These are phyloP conservation scores for Piloderma croceum DNA, from an alignment of 768 basidiomycete species.

Conservation along the genomic window DNA sequence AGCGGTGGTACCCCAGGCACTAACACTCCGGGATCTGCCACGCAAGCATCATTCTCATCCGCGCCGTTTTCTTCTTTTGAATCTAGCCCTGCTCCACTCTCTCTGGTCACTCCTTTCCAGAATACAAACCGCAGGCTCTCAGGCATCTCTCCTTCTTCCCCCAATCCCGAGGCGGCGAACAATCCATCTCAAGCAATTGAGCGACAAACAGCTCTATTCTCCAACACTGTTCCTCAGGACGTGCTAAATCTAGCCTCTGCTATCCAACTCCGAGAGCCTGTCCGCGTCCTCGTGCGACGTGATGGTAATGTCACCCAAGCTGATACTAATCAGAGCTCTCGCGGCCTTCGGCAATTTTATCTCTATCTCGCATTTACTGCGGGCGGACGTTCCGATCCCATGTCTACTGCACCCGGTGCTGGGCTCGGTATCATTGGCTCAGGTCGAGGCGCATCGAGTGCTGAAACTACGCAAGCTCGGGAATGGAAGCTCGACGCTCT, in stretches of 20 bases:
- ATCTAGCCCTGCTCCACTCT: conserved; percentile 30
- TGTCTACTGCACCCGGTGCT: conserved; percentile 36
- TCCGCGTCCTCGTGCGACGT: conserved; percentile 93
- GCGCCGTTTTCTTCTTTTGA: conserved; percentile 47
- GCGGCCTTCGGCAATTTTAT: conserved; percentile 92
- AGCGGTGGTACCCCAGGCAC: conserved; percentile 38
- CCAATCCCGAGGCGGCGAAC: conserved; percentile 33
- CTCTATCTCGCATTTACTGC: conserved; percentile 94
- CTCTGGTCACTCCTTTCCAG: conserved; percentile 32
- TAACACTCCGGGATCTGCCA: conserved; percentile 29
- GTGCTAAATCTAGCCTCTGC: conserved; percentile 92
- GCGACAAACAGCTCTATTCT: conserved; percentile 91
- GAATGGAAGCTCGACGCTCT: conserved; percentile 96
- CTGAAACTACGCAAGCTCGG: conserved; percentile 78
- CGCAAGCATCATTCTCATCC: conserved; percentile 41
- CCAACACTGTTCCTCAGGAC: conserved; percentile 96
- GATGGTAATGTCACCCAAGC: conserved; percentile 76
- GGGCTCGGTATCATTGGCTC: conserved; percentile 91
- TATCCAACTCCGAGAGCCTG: conserved; percentile 92
- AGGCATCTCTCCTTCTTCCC: conserved; percentile 42
- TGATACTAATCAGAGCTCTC: conserved; percentile 64
- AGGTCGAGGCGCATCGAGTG: conserved; percentile 74
- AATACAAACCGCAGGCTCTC: conserved; percentile 49
- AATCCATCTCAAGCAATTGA: conserved; percentile 46
- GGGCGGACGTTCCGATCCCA: conserved; percentile 55